Evolutionary conservation across 129 eudicot species (phyloP), one percentile per base, ranked within the genome.

Genomic region (Logfia minima): DNA sequence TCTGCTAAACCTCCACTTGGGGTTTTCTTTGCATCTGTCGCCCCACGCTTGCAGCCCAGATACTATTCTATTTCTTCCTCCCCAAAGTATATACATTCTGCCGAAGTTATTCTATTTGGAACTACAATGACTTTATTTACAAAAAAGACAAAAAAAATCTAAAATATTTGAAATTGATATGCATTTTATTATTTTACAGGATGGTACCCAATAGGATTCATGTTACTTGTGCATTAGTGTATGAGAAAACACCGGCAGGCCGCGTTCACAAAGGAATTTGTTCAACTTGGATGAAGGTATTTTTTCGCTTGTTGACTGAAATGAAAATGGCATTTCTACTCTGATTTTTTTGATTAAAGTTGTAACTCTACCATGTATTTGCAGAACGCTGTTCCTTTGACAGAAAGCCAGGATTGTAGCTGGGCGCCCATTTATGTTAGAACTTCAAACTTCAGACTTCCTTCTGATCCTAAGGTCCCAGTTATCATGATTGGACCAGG

Each of bases 241-340:
- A 88, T 72, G 99, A 95, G 85, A 88, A 84, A 88, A 89, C 93
- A 60, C 97, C 97, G 1, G 56, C 91, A 22, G 99, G 99, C 69
- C 82, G 99, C 60, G 71, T 92, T 68, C 97, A 95, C 84, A 89
- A 87, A 85, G 99, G 99, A 71, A 86, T 95, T 23, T 95, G 97
- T 83, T 95, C 99, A 16, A 95, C 99, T 31, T 95, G 99, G 99
- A 95, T 92, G 94, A 95, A 95, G 99, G 99, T 95, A 86, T 39
- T 22, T 7, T 10, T 59, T 70, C 43, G 16, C 32, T 67, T 66
- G 53, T 65, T 51, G 17, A 28, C 79, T 64, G 24, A 34, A 29
- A 24, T 8, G 16, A 4, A 35, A 34, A 10, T 69, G 5, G 13
- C 23, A 45, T 23, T 13, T 22, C 13, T 0, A 26, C 21, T 66